Conservation (phyloP, 2,329 filamentous ascomycete species). For the Calycina marina region DNA sequence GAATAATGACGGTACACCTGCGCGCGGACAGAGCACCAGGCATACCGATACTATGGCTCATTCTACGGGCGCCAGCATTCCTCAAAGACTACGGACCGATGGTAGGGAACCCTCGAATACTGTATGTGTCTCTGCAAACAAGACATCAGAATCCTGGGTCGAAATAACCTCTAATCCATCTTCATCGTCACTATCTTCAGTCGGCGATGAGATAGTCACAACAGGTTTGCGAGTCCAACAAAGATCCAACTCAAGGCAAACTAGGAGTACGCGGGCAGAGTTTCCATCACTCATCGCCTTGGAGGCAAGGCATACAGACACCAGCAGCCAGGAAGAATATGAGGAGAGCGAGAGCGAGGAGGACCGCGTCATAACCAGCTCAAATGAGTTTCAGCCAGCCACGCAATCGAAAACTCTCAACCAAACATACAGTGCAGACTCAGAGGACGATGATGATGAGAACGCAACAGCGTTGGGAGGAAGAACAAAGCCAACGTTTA, state of each 20-base stretch:
- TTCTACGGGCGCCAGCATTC: slow-evolving; percentile 4
- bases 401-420: slow-evolving; percentile 4
- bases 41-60: slow-evolving; percentile 4
- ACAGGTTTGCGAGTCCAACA: slow-evolving; percentile 68
- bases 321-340: slow-evolving; percentile 85
- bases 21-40: slow-evolving; percentile 2
- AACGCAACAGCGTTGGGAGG: slow-evolving; percentile 66
- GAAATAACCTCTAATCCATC: slow-evolving; percentile 2
- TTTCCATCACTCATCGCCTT: slow-evolving; percentile 25
- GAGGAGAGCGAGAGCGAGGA: slow-evolving; percentile 87
- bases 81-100: slow-evolving; percentile 5
- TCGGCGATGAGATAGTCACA: slow-evolving; percentile 74
- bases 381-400: slow-evolving; percentile 35
- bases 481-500: slow-evolving; percentile 38
- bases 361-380: slow-evolving; percentile 49
- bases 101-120: neutral
- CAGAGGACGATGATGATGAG: slow-evolving; percentile 49
- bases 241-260: slow-evolving; percentile 45
- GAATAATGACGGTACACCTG: neutral
- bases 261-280: slow-evolving; percentile 30
- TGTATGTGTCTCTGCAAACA: too few relatives aligned
- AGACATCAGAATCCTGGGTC: slow-evolving; percentile 1
- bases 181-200: slow-evolving; percentile 2
- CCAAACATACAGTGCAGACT: slow-evolving; percentile 11
- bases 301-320: slow-evolving; percentile 27